These are phyloP conservation scores for Boechera retrofracta DNA, from an alignment of 345 rosid species.

Conservation along the genomic window DNA sequence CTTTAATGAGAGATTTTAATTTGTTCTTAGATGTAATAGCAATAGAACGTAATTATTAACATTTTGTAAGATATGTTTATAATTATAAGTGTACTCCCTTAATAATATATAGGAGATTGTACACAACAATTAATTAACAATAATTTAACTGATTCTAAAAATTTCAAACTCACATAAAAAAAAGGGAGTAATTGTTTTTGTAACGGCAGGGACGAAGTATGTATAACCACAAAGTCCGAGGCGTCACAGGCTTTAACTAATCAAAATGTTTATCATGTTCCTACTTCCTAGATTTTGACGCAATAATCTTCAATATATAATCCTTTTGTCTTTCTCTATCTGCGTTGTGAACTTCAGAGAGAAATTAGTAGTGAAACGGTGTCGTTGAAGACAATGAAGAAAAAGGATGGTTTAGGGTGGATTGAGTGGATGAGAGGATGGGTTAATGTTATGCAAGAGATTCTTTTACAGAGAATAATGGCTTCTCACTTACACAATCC, in stretches of 20 bases:
- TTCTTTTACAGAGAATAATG: slow-evolving; percentile 73
- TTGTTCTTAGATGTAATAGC: too few relatives aligned
- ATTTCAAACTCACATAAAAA: too few relatives aligned
- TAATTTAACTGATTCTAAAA: too few relatives aligned
- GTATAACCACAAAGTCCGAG: background rate
- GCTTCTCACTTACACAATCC: slow-evolving; percentile 81
- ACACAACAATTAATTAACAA: too few relatives aligned
- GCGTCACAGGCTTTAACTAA: slow-evolving; percentile 15
- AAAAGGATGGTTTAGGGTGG: slow-evolving; percentile 72
- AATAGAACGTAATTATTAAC: too few relatives aligned
- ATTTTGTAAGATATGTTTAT: too few relatives aligned
- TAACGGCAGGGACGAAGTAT: slow-evolving; percentile 24
- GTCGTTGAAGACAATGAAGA: slow-evolving; percentile 35
- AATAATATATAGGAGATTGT: too few relatives aligned
- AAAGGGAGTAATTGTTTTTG: background rate
- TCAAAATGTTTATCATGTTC: slow-evolving; percentile 22
- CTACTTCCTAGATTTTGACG: background rate
- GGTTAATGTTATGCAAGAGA: slow-evolving; percentile 60
- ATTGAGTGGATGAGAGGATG: slow-evolving; percentile 86
- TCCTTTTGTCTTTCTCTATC: background rate
- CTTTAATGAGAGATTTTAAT: too few relatives aligned
- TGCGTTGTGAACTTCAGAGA: slow-evolving; percentile 16
- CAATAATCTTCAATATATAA: slow-evolving; percentile 10
- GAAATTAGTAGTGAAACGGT: slow-evolving; percentile 12
- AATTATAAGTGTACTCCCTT: too few relatives aligned